Base-by-base conservation (phyloP, 352 stramenopile genomes). In the Aphanomyces cochlioides region DNA sequence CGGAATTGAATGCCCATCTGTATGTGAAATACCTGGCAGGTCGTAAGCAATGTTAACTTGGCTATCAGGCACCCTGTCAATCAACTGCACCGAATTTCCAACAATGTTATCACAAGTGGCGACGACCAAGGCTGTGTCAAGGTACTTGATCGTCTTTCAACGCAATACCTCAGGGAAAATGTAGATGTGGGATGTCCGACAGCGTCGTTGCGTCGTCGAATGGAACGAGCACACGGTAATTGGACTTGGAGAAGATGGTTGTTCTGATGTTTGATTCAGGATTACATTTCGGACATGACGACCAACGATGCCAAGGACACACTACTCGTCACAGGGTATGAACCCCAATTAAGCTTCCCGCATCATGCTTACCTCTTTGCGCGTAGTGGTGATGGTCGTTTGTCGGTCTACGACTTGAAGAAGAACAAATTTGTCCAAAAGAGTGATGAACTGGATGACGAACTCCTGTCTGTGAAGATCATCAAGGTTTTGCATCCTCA, bases 281-380 rank as follows among this genome's bases (percentile, higher is more conserved):
- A 99, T 75, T 98, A 96, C 73, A 97, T 98, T 70, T 97, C 92
- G 39, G 92, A 83, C 21, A 96, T 98, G 74, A 81, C 91, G 58
- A 87, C 80, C 12, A 92, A 95, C 75, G 75, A 80, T 17, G 83
- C 90, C 21, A 82, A 88, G 7, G 86, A 92, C 58, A 92, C 90
- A 59, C 74, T 98, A 13, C 75, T 98, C 17, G 86, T 92, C n/a
- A 93, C 86, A 54, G 87, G 74, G 74, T 78, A 41, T 37, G 38
- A 54, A 36, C 17, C 28, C 28, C 28, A 28, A 28, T 28, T 28
- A 28, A 28, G 28, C 28, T 28, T 28, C 28, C 28, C 28, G 0
- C 28, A 28, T 28, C 28, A 28, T 28, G 28, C 28, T 28, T 28
- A 28, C 28, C 28, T 28, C 28, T 28, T 28, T 28, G 28, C 28